These are phyloP conservation scores for Macroventuria anomochaeta DNA, from an alignment of 2,329 filamentous ascomycete species.

Conservation along the genomic window DNA sequence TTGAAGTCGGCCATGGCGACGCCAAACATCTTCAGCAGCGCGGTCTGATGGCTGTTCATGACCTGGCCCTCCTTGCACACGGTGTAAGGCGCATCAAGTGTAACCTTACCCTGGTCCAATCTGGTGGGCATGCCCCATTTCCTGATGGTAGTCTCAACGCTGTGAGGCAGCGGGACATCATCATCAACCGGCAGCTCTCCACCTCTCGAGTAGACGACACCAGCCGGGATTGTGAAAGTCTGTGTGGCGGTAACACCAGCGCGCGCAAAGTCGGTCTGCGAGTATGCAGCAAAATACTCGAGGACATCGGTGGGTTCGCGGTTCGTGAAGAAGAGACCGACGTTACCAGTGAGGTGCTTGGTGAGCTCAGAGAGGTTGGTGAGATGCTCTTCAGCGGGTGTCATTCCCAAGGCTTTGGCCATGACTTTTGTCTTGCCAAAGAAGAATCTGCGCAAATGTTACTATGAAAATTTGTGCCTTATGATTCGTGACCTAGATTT, in stretches of 20 bases:
- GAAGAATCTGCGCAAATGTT: conserved; percentile 71
- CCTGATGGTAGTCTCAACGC: conserved; percentile 86
- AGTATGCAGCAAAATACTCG: conserved; percentile 74
- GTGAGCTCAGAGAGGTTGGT: conserved; percentile 76
- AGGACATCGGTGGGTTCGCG: conserved; percentile 71
- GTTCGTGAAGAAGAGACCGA: conserved; percentile 90
- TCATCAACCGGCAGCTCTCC: conserved; percentile 81
- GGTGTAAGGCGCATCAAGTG: conserved; percentile 73
- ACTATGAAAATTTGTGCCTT: conserved; percentile 24
- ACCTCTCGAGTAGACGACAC: conserved; percentile 77
- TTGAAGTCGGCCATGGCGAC: conserved; percentile 90
- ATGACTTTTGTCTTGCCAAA: conserved; percentile 99
- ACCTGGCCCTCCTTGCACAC: conserved; percentile 86
- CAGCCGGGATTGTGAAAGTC: conserved; percentile 79
- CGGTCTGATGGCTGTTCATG: conserved; percentile 89
- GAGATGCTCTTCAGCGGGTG: conserved; percentile 78
- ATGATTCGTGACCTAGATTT: conserved; percentile 39
- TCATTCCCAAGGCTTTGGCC: conserved; percentile 87
- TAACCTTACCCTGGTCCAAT: conserved; percentile 86
- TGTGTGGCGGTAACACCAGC: conserved; percentile 78
- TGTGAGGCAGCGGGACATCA: conserved; percentile 86
- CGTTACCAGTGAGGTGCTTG: conserved; percentile 76
- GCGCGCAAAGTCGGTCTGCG: conserved; percentile 87
- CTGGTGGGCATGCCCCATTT: conserved; percentile 88
- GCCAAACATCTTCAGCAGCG: conserved; percentile 91